Conservation (phyloP, 2,329 filamentous ascomycete genomes). For the Hortaea werneckii region DNA sequence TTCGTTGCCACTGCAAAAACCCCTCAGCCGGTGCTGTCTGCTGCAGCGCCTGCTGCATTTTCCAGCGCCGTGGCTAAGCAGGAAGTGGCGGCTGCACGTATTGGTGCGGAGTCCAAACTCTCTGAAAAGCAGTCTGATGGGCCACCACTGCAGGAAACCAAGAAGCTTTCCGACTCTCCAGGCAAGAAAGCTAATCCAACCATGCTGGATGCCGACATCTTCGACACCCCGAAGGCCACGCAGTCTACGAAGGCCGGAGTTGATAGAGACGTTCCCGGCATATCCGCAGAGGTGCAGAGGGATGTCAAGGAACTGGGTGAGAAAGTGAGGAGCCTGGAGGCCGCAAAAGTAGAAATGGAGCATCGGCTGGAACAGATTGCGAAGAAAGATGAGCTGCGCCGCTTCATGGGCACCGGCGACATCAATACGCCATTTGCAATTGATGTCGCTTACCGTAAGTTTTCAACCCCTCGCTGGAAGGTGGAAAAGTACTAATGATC, state of each 20-base stretch:
- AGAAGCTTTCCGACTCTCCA: background rate
- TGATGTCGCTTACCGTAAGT: slow-evolving; percentile 3
- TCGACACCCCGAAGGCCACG: background rate
- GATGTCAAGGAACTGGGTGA: too few species aligned
- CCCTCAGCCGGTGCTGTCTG: background rate
- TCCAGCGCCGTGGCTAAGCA: background rate
- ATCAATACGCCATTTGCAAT: slow-evolving; percentile 3
- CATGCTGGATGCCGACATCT: background rate
- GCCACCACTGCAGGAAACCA: background rate
- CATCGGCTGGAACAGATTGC: slow-evolving; percentile 1
- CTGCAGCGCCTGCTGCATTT: background rate
- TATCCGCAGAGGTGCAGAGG: background rate
- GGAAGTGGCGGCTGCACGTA: background rate
- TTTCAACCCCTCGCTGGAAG: background rate
- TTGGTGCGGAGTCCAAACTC: background rate
- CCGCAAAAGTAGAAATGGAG: background rate
- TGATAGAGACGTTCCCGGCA: background rate
- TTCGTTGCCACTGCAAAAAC: background rate
- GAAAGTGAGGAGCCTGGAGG: background rate
- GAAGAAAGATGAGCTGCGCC: slow-evolving; percentile 1
- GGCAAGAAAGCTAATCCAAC: background rate
- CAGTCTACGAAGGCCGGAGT: background rate
- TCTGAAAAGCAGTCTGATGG: background rate
- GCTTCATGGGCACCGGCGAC: slow-evolving; percentile 3
- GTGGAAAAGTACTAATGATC: too few species aligned